phyloP scores from a whole-genome alignment of 1,139 yeast genomes.

The Arxiozyma bovina region DNA sequence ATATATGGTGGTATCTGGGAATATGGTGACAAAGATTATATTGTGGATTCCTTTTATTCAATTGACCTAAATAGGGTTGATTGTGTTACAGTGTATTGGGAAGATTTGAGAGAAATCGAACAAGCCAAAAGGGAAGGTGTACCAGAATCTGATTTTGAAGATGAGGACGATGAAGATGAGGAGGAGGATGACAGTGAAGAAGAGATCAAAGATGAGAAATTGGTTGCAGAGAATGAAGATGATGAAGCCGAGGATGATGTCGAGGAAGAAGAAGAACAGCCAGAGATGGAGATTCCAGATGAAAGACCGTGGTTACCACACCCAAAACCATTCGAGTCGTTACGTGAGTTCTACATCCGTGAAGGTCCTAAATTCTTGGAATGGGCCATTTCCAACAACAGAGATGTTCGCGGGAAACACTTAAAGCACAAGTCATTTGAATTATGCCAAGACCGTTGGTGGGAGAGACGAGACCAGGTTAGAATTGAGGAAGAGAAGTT shows the following conservation, averaged over 20 bases:
- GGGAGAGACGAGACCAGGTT: conserved; percentile 95
- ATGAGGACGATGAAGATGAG: conserved; percentile 54
- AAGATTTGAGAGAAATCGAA: conserved; percentile 59
- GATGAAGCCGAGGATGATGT: conserved; percentile 55
- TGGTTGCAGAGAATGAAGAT: conserved; percentile 44
- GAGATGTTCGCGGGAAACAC: conserved; percentile 85
- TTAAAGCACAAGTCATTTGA: conserved; percentile 86
- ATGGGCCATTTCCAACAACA: conserved; percentile 83
- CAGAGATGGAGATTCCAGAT: conserved; percentile 64
- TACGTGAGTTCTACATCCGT: conserved; percentile 76
- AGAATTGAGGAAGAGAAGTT: conserved; percentile 79
- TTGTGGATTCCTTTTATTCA: conserved; percentile 76
- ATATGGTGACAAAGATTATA: conserved; percentile 73
- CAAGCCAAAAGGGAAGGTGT: conserved; percentile 45
- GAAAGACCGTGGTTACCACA: conserved; percentile 95
- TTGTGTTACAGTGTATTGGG: conserved; percentile 88
- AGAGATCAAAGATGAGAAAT: conserved; percentile 42
- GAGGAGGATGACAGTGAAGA: conserved; percentile 46
- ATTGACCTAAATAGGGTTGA: conserved; percentile 80
- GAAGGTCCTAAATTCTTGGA: conserved; percentile 81
- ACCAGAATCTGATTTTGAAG: conserved; percentile 58
- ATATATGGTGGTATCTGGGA: conserved; percentile 94
- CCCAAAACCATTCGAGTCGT: conserved; percentile 86
- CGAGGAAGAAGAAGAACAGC: conserved; percentile 51
- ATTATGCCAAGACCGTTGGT: conserved; percentile 89